Base-by-base conservation (phyloP, 257 asterid genomes). In the Nicotiana tomentosiformis region DNA sequence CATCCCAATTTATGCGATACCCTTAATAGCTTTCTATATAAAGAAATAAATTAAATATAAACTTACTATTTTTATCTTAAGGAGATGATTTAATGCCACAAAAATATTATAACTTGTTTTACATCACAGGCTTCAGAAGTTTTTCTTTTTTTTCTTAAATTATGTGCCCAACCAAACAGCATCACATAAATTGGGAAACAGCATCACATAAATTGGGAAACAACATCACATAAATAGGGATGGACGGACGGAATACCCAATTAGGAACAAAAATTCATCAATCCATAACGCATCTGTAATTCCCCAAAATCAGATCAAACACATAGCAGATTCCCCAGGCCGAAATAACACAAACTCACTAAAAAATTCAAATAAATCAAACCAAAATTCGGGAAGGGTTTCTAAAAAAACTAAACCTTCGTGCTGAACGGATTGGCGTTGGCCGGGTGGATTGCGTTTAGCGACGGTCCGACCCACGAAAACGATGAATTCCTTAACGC, bases 381-480 rank as follows among this genome's bases (percentile, higher is more conserved):
- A 30, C 57, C 15, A 70, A 68, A 68, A 39, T 5, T 10, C 35
- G 10, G 11, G 46, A 46, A 72, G 37, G 39, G 12, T 70, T 43
- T 70, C 58, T 11, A 11, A 4, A 68, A 37, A 65, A 51, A 43
- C 9, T 10, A 26, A 9, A 91, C 99, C 99, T 91, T 90, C 95
- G 83, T 96, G 96, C 89, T 94, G 93, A 26, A 96, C 98, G 5
- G 98, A 93, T 81, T 94, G 99, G 4, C 98, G 93, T 55, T 94
- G 98, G 46, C 93, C 91, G 0, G 95, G 93, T 30, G 90, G 93
- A 20, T 92, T 93, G 66, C 97, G 92, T 76, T 89, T 90, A 61
- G 97, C 97, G 4, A 96, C 97, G 78, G 98, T 96, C 65, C 97
- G 91, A 57, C 93, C 95, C 29, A 96, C 93, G 82, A 96, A 96